phyloP scores from a whole-genome alignment of 495 filamentous ascomycete genomes.

The Trichocladium antarcticum region DNA sequence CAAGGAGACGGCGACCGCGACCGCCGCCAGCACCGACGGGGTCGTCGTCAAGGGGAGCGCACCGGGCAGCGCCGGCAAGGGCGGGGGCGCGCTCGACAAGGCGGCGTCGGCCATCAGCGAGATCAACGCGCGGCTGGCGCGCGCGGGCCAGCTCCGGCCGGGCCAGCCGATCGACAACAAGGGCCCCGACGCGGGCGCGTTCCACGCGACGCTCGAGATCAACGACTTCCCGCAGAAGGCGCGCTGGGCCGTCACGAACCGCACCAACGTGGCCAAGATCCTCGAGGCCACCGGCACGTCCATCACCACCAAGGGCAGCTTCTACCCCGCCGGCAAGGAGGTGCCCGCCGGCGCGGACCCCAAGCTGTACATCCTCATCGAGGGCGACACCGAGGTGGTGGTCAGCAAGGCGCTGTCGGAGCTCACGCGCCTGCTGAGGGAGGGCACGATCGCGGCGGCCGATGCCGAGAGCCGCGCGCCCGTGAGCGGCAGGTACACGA shows the following conservation, averaged over 20 bases:
- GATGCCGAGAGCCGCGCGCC: constrained; percentile 74
- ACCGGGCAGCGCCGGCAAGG: constrained; percentile 39
- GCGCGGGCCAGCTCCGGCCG: constrained; percentile 71
- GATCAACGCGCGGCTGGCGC: constrained; percentile 77
- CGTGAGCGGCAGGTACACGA: constrained; percentile 77
- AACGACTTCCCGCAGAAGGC: constrained; percentile 99
- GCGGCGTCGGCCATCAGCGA: constrained; percentile 74
- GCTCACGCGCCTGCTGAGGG: constrained; percentile 74
- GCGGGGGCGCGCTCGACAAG: constrained; percentile 63
- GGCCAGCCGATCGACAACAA: constrained; percentile 98
- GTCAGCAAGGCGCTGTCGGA: constrained; percentile 89
- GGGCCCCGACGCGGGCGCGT: constrained; percentile 91
- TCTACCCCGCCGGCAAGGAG: constrained; percentile 72
- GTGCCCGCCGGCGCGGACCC: constrained; percentile 62
- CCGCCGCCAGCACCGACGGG: constrained; percentile 44
- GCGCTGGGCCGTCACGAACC: constrained; percentile 95
- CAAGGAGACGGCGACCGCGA: constrained; percentile 39
- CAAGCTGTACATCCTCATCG: constrained; percentile 94
- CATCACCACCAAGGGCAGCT: constrained; percentile 94
- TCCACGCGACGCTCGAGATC: constrained; percentile 96
- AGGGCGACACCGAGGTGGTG: constrained; percentile 89
- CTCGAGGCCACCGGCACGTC: constrained; percentile 88
- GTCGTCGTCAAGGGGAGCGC: constrained; percentile 48
- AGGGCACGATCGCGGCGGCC: constrained; percentile 83
- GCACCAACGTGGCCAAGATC: constrained; percentile 97